A percentile compares a stretch with the other conserved stretches of the same genome.
Evolutionary conservation across 2,329 filamentous ascomycete genomes (phyloP).

Genomic region (Cryphonectria naterciae): DNA sequence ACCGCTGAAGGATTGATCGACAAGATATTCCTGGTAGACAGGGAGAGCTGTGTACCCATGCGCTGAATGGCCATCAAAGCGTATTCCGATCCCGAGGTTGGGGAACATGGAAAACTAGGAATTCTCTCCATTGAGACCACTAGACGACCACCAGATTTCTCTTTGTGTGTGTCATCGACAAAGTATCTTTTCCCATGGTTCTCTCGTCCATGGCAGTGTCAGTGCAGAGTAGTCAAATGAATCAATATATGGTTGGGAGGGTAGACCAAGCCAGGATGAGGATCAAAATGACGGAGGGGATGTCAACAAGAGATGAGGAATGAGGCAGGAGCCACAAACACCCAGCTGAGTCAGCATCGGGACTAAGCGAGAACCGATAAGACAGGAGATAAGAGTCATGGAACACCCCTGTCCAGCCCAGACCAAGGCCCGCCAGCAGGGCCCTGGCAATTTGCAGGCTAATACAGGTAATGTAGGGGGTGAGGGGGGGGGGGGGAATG

Average conservation of each 20-base stretch:
- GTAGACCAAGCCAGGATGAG: no score
- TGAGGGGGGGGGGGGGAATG: no score
- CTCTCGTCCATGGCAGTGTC: neutral
- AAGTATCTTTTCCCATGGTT: neutral
- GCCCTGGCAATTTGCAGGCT: neutral
- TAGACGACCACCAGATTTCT: no score
- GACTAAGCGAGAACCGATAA: neutral
- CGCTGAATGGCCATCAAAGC: neutral
- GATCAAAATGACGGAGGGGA: no score
- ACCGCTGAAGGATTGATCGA: neutral
- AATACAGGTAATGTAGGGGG: no score
- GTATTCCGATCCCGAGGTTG: no score
- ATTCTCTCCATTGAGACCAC: no score
- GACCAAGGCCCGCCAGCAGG: slow-evolving; percentile 1
- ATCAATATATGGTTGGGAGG: no score
- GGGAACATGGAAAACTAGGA: no score
- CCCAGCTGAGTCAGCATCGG: slow-evolving; percentile 4
- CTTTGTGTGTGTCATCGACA: no score
- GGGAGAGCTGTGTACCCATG: neutral
- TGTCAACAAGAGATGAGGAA: neutral
- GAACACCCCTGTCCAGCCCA: neutral
- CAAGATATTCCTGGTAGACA: neutral
- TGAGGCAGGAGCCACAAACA: neutral
- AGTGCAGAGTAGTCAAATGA: no score
- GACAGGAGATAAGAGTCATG: slow-evolving; percentile 2